phyloP scores from a whole-genome alignment of 1,139 yeast genomes.

The Hyphopichia burtonii region DNA sequence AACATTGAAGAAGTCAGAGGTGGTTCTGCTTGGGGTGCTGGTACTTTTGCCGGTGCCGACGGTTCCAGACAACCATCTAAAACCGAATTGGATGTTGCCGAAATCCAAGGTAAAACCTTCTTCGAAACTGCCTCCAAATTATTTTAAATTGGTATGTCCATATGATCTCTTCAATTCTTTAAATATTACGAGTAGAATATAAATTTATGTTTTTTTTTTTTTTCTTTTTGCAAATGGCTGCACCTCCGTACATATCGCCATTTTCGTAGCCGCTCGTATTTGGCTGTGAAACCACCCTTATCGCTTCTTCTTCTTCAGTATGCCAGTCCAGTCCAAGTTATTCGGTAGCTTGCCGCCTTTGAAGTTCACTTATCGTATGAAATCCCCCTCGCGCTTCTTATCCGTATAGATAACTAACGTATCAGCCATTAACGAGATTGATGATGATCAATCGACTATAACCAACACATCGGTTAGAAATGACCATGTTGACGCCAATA shows the following conservation, averaged over 20 bases:
- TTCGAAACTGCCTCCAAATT: constrained; percentile 25
- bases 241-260: no score
- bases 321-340: background rate
- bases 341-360: background rate
- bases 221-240: no score
- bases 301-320: no score
- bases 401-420: background rate
- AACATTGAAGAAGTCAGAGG: constrained; percentile 37
- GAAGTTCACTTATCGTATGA: background rate
- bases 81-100: constrained; percentile 33
- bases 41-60: constrained; percentile 36
- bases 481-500: no score
- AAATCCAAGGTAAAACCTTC: constrained; percentile 35
- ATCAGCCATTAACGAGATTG: background rate
- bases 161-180: no score
- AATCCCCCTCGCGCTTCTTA: background rate
- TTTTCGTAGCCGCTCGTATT: no score
- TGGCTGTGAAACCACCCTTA: no score
- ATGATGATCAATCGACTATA: background rate
- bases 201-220: no score
- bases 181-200: no score
- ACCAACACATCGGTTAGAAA: no score
- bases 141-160: constrained; percentile 10
- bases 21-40: constrained; percentile 45
- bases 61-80: constrained; percentile 36